Conservation (phyloP, 2,329 filamentous ascomycete species). For the Pestalotiopsis sp. region DNA sequence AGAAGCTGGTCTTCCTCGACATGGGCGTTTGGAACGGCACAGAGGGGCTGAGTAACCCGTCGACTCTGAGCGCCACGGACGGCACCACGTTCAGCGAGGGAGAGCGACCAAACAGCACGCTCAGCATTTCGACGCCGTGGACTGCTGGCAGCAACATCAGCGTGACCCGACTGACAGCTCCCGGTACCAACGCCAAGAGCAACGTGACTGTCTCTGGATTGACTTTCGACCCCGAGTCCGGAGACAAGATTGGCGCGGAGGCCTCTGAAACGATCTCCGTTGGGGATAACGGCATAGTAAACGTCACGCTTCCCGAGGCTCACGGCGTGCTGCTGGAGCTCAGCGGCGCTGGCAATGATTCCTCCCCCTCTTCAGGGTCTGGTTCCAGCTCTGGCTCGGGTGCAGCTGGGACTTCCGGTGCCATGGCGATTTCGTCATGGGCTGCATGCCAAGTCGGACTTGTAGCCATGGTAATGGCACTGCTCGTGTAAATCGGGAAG, state of each 20-base stretch:
- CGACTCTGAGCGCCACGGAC: constrained; percentile 31
- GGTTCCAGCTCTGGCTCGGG: background rate
- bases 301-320: constrained; percentile 26
- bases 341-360: background rate
- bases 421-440: background rate
- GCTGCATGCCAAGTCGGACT: background rate
- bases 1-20: constrained; percentile 36
- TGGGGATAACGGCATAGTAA: constrained; percentile 25
- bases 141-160: constrained; percentile 20
- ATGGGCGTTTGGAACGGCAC: constrained; percentile 40
- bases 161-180: constrained; percentile 29
- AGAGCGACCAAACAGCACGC: constrained; percentile 23
- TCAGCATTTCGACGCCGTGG: constrained; percentile 32
- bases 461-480: background rate
- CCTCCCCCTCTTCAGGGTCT: background rate
- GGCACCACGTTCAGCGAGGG: constrained; percentile 30
- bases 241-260: constrained; percentile 21
- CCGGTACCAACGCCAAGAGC: constrained; percentile 38
- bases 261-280: constrained; percentile 26
- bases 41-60: constrained; percentile 33
- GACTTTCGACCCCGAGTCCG: constrained; percentile 29
- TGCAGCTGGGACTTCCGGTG: background rate
- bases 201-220: constrained; percentile 31
- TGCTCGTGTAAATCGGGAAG: background rate
- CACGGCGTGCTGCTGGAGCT: constrained; percentile 34